Base-by-base conservation (phyloP, 176 grass and related monocot species). In the Juncus inflexus region DNA sequence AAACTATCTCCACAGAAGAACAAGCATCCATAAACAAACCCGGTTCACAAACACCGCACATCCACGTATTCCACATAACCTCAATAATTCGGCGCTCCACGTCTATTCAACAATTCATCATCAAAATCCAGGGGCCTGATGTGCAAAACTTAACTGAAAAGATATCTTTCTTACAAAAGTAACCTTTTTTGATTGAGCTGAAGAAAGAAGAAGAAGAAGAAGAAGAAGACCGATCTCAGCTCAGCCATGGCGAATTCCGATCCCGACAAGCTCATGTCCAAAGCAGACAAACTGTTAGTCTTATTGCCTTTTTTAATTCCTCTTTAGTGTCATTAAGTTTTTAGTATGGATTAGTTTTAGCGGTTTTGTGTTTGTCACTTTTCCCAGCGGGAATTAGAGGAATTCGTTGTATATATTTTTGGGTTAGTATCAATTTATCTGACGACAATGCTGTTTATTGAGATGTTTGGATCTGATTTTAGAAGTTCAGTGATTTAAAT, bases 221-320 rank as follows among this genome's bases (percentile, higher is more conserved):
- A 37, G 41, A 54, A 71, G 7, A 45, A 35, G 45, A 67, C 54
- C 16, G 19, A 57, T 77, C 69, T 52, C 70, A 28, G 1, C 19
- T 28, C 19, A 61, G 75, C 62, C 72, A 99, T 99, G 95, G 67
- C 85, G 71, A 86, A 76, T 70, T 81, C 83, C 40, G 89, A 99
- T 71, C 75, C 89, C 52, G 88, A 86, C 40, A 99, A 92, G 80
- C 85, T 99, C 16, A 90, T 99, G 72, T 37, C 64, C 73, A 99
- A 99, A 62, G 94, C 89, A 65, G 94, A 99, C 43, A 99, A 92
- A 55, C 8, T 99, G 94, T 79, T 74, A 89, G 74, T 55, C 37
- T 66, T 66, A 60, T 6, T 4, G 4, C 55, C 15, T 40, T 43
- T 15, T 42, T n/a, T 58, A 15, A 12, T 5, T 60, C 39, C 9